Evolutionary conservation across 2,329 filamentous ascomycete genomes (phyloP), one percentile per base, ranked within the genome.

Genomic region (Aaosphaeria arxii): DNA sequence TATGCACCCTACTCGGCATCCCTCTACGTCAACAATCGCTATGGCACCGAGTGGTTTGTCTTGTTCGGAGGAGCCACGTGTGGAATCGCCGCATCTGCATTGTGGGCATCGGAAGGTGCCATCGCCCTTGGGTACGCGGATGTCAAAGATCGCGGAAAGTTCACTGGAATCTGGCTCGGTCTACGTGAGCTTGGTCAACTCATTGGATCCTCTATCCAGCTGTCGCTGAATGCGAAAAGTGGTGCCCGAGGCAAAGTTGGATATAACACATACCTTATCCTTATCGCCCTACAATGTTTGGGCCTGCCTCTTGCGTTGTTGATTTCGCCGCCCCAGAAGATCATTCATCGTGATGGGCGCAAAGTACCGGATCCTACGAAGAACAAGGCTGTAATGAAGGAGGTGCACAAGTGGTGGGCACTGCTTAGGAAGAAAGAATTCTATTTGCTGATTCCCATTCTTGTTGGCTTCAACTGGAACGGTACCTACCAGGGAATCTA

Each of bases 151-250:
- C 67, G 76, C 32, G 76, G 75, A 36, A 73, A 70, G 53, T 74
- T 66, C 50, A 71, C 68, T 53, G 76, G 75, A 2, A 79, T 80
- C 33, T 81, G 77, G 78, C 74, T 81, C 4, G 74, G 76, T 5
- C 72, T 80, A 6, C 73, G 77, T 5, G 76, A 80, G 48, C 70
- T 80, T 6, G 78, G 78, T 1, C 77, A 79, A 47, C 70, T 81
- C 24, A 76, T 81, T 46, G 77, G 77, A 2, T 71, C 75, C 2
- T 74, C 77, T 0, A 78, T 80, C 30, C 75, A 78, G 29, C 70
- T 80, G 0, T 76, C 72, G 0, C 67, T 80, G 11, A 81, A 80
- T 42, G 67, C 71, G 47, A 68, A 71, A 3, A 65, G 69, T 9
- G 70, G 70, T 9, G 55, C 72, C n/a, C 59, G 66, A 7, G 76